Percentiles rank a stretch among this genome's conserved stretches.
Conservation (phyloP, 768 basidiomycete species). For the Sporobolomyces pararoseus region DNA sequence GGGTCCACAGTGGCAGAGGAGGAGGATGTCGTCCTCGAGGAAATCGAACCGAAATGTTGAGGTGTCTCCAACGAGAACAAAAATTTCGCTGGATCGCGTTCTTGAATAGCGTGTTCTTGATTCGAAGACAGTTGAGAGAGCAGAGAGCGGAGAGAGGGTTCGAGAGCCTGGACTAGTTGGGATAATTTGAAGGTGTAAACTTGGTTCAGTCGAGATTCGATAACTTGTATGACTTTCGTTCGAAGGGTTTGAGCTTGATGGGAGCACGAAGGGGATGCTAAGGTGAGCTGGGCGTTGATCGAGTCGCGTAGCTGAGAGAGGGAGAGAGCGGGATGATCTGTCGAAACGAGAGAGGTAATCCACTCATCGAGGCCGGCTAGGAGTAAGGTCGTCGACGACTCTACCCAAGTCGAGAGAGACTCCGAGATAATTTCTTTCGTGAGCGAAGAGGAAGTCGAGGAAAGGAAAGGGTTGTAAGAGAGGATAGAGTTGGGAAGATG, state of each 20-base stretch:
- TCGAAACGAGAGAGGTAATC: constrained; percentile 16
- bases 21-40: not conserved
- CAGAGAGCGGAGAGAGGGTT: constrained; percentile 14
- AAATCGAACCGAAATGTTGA: constrained; percentile 22
- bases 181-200: constrained; percentile 33
- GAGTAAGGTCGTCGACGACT: constrained; percentile 10
- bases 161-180: constrained; percentile 14
- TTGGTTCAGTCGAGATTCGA: constrained; percentile 22
- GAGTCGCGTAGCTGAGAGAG: constrained; percentile 18
- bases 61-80: constrained; percentile 34
- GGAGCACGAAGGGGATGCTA: not conserved
- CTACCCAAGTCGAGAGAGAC: constrained; percentile 27
- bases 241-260: not conserved
- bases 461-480: constrained; percentile 34
- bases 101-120: not conserved
- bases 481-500: constrained; percentile 42
- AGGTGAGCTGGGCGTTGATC: not conserved
- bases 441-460: not conserved
- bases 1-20: constrained; percentile 21
- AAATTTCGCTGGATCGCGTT: constrained; percentile 25
- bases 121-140: constrained; percentile 11
- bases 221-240: not conserved
- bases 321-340: not conserved
- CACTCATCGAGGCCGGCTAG: constrained; percentile 16
- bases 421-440: not conserved